Evolutionary conservation across 352 stramenopile genomes (phyloP).

Genomic region (Globisporangium cylindrosporum): DNA sequence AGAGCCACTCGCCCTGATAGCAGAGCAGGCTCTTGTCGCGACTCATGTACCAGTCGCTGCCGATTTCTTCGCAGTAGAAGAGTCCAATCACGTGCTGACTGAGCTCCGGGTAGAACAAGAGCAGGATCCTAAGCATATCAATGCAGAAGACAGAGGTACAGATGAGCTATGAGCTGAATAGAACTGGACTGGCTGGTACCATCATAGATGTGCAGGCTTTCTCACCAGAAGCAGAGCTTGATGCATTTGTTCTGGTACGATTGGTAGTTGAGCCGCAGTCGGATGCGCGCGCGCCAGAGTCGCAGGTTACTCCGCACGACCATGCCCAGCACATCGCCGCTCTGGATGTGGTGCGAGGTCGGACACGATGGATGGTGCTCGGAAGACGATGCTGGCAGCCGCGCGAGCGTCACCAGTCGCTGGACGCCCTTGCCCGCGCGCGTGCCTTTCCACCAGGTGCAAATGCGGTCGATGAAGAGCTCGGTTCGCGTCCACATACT

Average conservation of each 20-base stretch:
- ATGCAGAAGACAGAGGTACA: neutral
- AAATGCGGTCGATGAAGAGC: slow-evolving; percentile 8
- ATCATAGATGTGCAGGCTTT: neutral
- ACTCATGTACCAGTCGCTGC: slow-evolving; percentile 54
- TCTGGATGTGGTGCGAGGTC: slow-evolving; percentile 47
- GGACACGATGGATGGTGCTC: slow-evolving; percentile 43
- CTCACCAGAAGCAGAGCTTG: slow-evolving; percentile 70
- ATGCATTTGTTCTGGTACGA: slow-evolving; percentile 77
- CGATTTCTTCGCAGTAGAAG: slow-evolving; percentile 80
- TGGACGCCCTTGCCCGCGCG: slow-evolving; percentile 22
- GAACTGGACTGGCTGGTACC: neutral
- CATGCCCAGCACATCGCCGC: slow-evolving; percentile 47
- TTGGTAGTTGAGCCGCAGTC: slow-evolving; percentile 69
- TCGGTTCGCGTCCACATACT: slow-evolving; percentile 18
- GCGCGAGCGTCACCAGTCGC: slow-evolving; percentile 24
- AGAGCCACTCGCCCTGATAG: slow-evolving; percentile 54
- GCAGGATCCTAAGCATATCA: slow-evolving; percentile 36
- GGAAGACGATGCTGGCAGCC: slow-evolving; percentile 46
- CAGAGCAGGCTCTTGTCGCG: slow-evolving; percentile 59
- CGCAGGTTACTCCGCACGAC: slow-evolving; percentile 69
- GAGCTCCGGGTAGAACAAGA: slow-evolving; percentile 74
- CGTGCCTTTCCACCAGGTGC: slow-evolving; percentile 21
- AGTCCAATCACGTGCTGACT: slow-evolving; percentile 60
- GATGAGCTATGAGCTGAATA: neutral
- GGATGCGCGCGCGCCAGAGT: slow-evolving; percentile 62